phyloP scores from a whole-genome alignment of 805 yeast genomes.

The Wickerhamomyces ciferrii region DNA sequence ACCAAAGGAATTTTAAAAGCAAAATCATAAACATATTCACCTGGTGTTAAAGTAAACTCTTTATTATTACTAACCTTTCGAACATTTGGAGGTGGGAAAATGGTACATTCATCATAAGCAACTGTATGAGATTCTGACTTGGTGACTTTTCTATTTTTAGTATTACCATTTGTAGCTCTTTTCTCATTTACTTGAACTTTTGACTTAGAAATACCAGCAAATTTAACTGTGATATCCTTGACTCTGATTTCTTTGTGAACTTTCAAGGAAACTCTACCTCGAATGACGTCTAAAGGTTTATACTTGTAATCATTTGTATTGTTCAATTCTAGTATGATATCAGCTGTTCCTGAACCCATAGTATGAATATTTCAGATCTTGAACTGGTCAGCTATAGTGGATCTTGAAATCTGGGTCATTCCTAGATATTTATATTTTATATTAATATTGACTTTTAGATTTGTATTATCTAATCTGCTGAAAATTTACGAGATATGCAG shows the following conservation, averaged over 20 bases:
- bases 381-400: too few relatives aligned
- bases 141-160: background rate
- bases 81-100: slow-evolving; percentile 46
- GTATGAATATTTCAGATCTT: too few relatives aligned
- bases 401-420: too few relatives aligned
- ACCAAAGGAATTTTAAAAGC: background rate
- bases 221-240: too few relatives aligned
- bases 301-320: too few relatives aligned
- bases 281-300: background rate
- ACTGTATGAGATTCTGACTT: slow-evolving; percentile 27
- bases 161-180: too few relatives aligned
- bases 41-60: slow-evolving; percentile 32
- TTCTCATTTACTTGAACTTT: background rate
- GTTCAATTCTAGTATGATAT: too few relatives aligned
- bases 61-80: slow-evolving; percentile 34
- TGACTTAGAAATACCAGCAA: background rate
- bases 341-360: too few relatives aligned
- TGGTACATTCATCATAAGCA: slow-evolving; percentile 37
- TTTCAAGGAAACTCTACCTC: background rate
- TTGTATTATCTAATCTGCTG: too few relatives aligned
- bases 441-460: too few relatives aligned
- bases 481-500: too few relatives aligned
- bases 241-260: background rate
- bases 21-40: slow-evolving; percentile 43
- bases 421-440: too few relatives aligned